These are phyloP conservation scores for Peronospora farinosa DNA, from an alignment of 352 stramenopile genomes.

Conservation along the genomic window DNA sequence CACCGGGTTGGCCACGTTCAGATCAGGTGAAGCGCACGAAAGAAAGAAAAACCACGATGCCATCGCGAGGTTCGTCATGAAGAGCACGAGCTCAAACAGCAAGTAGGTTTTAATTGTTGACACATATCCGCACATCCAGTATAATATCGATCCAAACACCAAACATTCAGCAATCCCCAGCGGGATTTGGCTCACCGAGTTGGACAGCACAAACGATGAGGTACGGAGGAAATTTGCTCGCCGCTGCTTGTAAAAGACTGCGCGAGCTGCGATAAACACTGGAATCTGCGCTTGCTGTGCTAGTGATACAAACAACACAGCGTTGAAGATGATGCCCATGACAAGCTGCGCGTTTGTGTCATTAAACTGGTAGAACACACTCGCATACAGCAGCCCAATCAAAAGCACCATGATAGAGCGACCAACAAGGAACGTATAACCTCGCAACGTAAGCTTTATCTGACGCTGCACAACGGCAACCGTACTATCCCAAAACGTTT, in stretches of 20 bases:
- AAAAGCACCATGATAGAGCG: constrained; percentile 13
- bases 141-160: constrained; percentile 11
- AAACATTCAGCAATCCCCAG: constrained; percentile 12
- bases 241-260: no score
- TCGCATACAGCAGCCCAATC: constrained; percentile 15
- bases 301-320: constrained; percentile 13
- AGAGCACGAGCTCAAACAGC: constrained; percentile 13
- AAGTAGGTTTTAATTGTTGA: constrained; percentile 10
- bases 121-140: constrained; percentile 27
- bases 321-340: constrained; percentile 18
- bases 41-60: constrained; percentile 19
- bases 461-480: not conserved
- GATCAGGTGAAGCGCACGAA: constrained; percentile 8
- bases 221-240: constrained; percentile 15
- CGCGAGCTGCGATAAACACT: constrained; percentile 6
- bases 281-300: constrained; percentile 9
- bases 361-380: constrained; percentile 21
- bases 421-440: not conserved
- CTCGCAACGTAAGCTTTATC: constrained; percentile 3
- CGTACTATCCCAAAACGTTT: constrained; percentile 17
- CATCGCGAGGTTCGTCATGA: constrained; percentile 8
- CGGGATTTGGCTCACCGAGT: constrained; percentile 9
- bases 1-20: constrained; percentile 14
- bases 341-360: constrained; percentile 8
- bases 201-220: constrained; percentile 16